Conservation (phyloP, 441 rosid species). For the Bocquillonia castaneifolia region DNA sequence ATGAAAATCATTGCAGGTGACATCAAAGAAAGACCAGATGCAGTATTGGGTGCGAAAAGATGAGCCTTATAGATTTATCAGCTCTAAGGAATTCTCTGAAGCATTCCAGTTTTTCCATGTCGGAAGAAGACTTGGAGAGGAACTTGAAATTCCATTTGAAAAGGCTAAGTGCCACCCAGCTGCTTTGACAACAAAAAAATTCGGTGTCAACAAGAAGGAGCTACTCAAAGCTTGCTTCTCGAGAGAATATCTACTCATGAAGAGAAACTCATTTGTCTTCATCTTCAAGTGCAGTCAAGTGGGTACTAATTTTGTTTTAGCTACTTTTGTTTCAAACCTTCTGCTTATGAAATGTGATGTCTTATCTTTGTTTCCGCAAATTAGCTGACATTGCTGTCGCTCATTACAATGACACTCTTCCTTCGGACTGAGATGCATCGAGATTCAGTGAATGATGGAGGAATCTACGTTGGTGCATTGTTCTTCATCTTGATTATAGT, state of each 20-base stretch:
- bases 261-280: conserved; percentile 81
- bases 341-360: neutral
- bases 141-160: conserved; percentile 56
- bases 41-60: conserved; percentile 65
- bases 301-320: conserved; percentile 6
- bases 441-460: conserved; percentile 49
- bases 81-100: conserved; percentile 58
- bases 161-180: conserved; percentile 66
- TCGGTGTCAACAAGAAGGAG: conserved; percentile 57
- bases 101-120: conserved; percentile 67
- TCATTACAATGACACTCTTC: conserved; percentile 55
- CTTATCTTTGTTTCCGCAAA: neutral
- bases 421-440: conserved; percentile 59
- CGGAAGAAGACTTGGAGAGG: conserved; percentile 49
- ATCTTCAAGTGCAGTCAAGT: conserved; percentile 68
- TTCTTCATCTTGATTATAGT: conserved; percentile 46
- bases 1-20: conserved; percentile 48
- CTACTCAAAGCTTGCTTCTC: conserved; percentile 57
- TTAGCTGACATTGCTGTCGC: conserved; percentile 40
- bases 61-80: conserved; percentile 54
- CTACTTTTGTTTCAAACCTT: neutral
- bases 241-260: conserved; percentile 75
- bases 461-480: conserved; percentile 56
- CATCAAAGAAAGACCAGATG: conserved; percentile 81
- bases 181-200: conserved; percentile 60